phyloP scores from a whole-genome alignment of 805 yeast species.

The Hagleromyces aurorensis region DNA sequence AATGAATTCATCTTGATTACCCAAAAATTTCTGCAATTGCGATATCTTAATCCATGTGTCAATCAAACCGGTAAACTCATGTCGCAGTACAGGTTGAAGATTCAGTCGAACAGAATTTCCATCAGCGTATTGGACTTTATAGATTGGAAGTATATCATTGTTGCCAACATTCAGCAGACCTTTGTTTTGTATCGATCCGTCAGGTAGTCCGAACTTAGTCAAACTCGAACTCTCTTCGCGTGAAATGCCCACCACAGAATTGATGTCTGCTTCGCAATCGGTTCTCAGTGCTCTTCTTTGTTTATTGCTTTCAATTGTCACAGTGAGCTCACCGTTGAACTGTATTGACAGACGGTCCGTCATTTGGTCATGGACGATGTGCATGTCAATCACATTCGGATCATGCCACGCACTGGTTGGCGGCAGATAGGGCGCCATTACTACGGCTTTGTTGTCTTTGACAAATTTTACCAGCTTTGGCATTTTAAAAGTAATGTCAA shows the following conservation, averaged over 20 bases:
- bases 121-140: no score
- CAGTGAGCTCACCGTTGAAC: slow-evolving; percentile 17
- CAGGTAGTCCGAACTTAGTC: no score
- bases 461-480: slow-evolving; percentile 19
- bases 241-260: no score
- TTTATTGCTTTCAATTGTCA: slow-evolving; percentile 2
- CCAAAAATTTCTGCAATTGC: slow-evolving; percentile 11
- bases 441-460: slow-evolving; percentile 11
- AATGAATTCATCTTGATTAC: slow-evolving; percentile 15
- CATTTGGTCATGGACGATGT: slow-evolving; percentile 10
- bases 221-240: no score
- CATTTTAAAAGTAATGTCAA: slow-evolving; percentile 14
- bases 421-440: slow-evolving; percentile 13
- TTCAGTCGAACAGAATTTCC: no score
- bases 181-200: no score
- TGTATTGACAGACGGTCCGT: slow-evolving; percentile 9
- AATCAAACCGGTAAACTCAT: no score
- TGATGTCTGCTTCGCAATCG: no score
- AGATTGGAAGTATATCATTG: no score
- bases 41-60: slow-evolving; percentile 21
- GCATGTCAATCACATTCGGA: slow-evolving; percentile 14
- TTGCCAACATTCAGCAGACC: no score
- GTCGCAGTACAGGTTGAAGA: no score
- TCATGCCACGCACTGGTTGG: slow-evolving; percentile 12
- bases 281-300: no score